Percentiles rank a stretch among this genome's conserved stretches.
Evolutionary conservation across 148 eudicot genomes (phyloP).

Genomic region (Rhododendron kiyosumense): DNA sequence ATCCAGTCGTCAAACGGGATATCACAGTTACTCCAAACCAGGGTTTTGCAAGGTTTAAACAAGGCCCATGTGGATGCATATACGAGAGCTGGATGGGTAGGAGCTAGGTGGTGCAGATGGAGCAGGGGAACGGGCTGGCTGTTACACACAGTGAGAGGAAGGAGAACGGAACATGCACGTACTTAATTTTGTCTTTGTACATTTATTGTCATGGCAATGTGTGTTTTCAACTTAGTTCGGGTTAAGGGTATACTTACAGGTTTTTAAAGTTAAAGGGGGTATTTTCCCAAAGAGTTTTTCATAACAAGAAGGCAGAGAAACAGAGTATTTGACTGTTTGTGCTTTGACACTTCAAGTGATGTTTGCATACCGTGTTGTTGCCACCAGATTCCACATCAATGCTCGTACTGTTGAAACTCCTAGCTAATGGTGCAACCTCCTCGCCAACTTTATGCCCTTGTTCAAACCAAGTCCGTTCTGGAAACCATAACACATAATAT

Average conservation of each 20-base stretch:
- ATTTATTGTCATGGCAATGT: neutral
- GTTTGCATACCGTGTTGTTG: slow-evolving; percentile 40
- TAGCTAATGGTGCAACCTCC: slow-evolving; percentile 85
- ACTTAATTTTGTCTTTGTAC: neutral
- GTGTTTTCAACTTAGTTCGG: neutral
- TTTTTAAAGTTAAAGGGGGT: neutral
- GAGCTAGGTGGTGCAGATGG: neutral
- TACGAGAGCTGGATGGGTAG: neutral
- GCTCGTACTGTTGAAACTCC: slow-evolving; percentile 56
- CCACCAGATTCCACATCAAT: slow-evolving; percentile 65
- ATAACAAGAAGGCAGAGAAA: neutral
- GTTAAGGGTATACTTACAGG: neutral
- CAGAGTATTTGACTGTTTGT: neutral
- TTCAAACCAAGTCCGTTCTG: slow-evolving; percentile 88
- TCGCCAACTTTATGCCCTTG: slow-evolving; percentile 96
- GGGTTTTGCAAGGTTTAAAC: neutral
- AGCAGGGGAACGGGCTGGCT: neutral
- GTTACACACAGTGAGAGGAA: neutral
- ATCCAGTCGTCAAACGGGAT: neutral
- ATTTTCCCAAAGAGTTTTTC: neutral
- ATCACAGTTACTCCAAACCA: neutral
- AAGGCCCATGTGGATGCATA: neutral
- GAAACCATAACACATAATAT: neutral
- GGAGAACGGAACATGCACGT: neutral
- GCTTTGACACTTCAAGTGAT: neutral